phyloP scores from a whole-genome alignment of 2,329 filamentous ascomycete species.

The Hypoxylon sp. region DNA sequence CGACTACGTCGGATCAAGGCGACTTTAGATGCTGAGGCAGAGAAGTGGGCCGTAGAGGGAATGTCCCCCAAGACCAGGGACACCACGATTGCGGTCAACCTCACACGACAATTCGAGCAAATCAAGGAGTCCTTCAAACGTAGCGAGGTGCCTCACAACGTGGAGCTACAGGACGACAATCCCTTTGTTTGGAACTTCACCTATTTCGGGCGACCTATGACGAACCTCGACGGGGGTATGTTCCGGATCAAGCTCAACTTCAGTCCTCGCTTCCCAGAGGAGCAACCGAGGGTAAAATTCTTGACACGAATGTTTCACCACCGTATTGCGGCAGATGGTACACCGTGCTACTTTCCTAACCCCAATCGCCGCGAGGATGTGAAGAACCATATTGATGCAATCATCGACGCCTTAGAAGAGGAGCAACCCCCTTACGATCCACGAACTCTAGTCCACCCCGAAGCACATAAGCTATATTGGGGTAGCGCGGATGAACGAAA shows the following conservation, averaged over 20 bases:
- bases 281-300: conserved; percentile 85
- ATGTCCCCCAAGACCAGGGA: conserved; percentile 69
- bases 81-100: conserved; percentile 78
- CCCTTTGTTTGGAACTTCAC: conserved; percentile 90
- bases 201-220: conserved; percentile 92
- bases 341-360: conserved; percentile 81
- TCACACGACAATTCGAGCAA: conserved; percentile 86
- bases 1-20: conserved; percentile 75
- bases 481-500: conserved; percentile 81
- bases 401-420: conserved; percentile 85
- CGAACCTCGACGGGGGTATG: conserved; percentile 89
- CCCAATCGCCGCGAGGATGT: conserved; percentile 74
- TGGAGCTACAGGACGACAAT: conserved; percentile 80
- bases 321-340: conserved; percentile 80
- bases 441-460: conserved; percentile 83
- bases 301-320: conserved; percentile 88
- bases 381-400: conserved; percentile 81
- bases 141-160: conserved; percentile 74
- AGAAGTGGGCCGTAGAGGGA: conserved; percentile 76
- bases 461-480: conserved; percentile 89
- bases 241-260: conserved; percentile 83
- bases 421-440: conserved; percentile 90
- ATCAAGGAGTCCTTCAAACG: conserved; percentile 78
- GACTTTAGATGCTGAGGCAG: conserved; percentile 75
- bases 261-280: conserved; percentile 85